Evolutionary conservation across 176 grass and related monocot species (phyloP).

Genomic region (Bonia amplexicaulis): DNA sequence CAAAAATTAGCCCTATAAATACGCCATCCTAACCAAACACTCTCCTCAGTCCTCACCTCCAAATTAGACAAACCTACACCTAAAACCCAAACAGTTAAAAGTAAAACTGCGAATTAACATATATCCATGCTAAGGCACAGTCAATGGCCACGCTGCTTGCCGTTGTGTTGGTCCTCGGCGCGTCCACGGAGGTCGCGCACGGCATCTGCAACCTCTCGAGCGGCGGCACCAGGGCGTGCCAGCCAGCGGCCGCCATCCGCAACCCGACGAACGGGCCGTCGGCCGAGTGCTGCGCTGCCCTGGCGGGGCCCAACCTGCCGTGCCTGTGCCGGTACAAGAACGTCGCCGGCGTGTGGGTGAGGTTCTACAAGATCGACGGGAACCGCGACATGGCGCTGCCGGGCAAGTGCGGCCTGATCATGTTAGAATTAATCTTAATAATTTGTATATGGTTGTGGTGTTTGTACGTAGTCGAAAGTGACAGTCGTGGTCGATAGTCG

Average conservation of each 20-base stretch:
- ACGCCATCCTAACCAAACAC: background rate
- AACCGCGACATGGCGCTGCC: slow-evolving; percentile 57
- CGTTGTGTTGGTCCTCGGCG: background rate
- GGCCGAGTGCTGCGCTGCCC: slow-evolving; percentile 26
- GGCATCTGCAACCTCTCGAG: slow-evolving; percentile 46
- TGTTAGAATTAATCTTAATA: too few species aligned
- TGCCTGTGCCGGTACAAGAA: slow-evolving; percentile 57
- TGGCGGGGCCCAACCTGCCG: slow-evolving; percentile 37
- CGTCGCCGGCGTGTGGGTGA: slow-evolving; percentile 6
- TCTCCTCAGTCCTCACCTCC: background rate
- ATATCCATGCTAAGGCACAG: background rate
- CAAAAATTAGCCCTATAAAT: background rate
- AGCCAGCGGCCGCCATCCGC: slow-evolving; percentile 35
- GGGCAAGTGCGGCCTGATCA: slow-evolving; percentile 39
- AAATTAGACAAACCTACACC: background rate
- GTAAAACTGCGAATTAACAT: background rate
- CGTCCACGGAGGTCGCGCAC: background rate
- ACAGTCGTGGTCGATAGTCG: too few species aligned
- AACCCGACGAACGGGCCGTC: slow-evolving; percentile 34
- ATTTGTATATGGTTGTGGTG: too few species aligned
- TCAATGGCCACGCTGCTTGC: background rate
- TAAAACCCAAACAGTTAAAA: background rate
- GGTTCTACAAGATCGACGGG: slow-evolving; percentile 41
- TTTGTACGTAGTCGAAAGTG: too few species aligned
- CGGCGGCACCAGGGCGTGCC: slow-evolving; percentile 25